Percentiles rank a stretch among this genome's conserved stretches.
Evolutionary conservation across 306 rosid genomes (phyloP).

Genomic region (Pyrus betulifolia): DNA sequence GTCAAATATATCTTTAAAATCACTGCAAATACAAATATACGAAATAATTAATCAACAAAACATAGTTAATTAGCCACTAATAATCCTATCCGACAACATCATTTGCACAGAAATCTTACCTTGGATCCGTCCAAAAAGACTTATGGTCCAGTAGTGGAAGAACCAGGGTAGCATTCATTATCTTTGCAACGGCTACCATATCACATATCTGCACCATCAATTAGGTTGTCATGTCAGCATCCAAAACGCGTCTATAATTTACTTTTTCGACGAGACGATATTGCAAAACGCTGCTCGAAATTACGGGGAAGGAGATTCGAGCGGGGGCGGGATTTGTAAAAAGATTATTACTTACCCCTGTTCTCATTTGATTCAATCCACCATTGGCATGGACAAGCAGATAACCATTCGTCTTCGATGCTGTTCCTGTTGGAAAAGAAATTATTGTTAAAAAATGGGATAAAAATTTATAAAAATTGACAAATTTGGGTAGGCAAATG

Average conservation of each 20-base stretch:
- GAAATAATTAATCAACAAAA: background rate
- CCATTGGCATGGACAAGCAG: slow-evolving; percentile 93
- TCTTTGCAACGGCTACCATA: slow-evolving; percentile 97
- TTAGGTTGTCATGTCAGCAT: slow-evolving; percentile 17
- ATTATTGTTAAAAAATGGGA: background rate
- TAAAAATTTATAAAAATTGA: background rate
- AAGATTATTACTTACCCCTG: slow-evolving; percentile 73
- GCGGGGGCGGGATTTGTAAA: background rate
- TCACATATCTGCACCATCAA: slow-evolving; percentile 77
- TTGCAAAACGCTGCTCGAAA: background rate
- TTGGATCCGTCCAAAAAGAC: slow-evolving; percentile 98
- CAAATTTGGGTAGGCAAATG: background rate
- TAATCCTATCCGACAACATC: background rate
- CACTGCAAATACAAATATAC: slow-evolving; percentile 42
- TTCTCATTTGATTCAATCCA: slow-evolving; percentile 99
- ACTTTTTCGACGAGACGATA: background rate
- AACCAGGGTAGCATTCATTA: slow-evolving; percentile 91
- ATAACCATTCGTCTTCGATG: slow-evolving; percentile 69
- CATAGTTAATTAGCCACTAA: background rate
- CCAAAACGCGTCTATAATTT: background rate
- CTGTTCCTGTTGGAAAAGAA: slow-evolving; percentile 25
- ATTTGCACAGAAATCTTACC: slow-evolving; percentile 32
- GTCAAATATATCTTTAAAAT: slow-evolving; percentile 92
- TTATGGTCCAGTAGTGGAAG: slow-evolving; percentile 92
- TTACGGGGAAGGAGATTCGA: background rate